A percentile compares a stretch with the other conserved stretches of the same genome.
Conservation (phyloP, 495 filamentous ascomycete genomes). For the Tetracladium marchalianum region DNA sequence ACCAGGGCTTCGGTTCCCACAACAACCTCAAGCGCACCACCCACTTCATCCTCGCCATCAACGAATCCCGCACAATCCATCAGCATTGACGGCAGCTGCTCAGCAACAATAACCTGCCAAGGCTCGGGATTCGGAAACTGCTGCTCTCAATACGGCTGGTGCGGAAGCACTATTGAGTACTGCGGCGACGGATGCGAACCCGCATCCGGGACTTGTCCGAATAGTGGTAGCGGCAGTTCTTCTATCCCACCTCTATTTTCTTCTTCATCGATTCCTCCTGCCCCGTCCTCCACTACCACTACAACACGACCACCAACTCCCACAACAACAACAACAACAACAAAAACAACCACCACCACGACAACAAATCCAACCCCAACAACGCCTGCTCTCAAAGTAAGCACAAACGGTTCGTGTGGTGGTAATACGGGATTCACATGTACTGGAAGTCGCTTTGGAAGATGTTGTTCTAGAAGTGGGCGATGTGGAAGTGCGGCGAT, state of each 20-base stretch:
- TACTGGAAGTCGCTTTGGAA: conserved; percentile 3
- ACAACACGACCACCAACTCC: neutral
- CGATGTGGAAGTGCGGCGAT: conserved; percentile 4
- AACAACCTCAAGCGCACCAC: conserved; percentile 17
- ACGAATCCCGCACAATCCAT: conserved; percentile 23
- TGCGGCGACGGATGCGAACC: conserved; percentile 15
- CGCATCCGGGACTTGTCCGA: conserved; percentile 9
- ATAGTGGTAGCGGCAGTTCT: no score
- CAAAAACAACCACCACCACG: neutral
- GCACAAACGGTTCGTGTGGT: conserved; percentile 6
- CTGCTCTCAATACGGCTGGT: conserved; percentile 12
- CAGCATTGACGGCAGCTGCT: conserved; percentile 41
- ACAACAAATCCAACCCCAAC: neutral
- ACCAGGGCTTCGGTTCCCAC: no score
- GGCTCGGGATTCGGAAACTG: conserved; percentile 15
- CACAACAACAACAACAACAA: conserved; percentile 4
- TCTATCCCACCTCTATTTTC: conserved; percentile 3
- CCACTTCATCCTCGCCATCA: conserved; percentile 29
- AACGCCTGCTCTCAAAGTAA: neutral
- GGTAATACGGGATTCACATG: conserved; percentile 2
- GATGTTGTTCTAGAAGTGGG: conserved; percentile 4
- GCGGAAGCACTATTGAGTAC: conserved; percentile 5
- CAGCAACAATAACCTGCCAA: conserved; percentile 8
- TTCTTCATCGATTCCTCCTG: conserved; percentile 8
- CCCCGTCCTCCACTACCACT: neutral